Evolutionary conservation across 352 stramenopile genomes (phyloP).

Genomic region (Peronospora farinosa): DNA sequence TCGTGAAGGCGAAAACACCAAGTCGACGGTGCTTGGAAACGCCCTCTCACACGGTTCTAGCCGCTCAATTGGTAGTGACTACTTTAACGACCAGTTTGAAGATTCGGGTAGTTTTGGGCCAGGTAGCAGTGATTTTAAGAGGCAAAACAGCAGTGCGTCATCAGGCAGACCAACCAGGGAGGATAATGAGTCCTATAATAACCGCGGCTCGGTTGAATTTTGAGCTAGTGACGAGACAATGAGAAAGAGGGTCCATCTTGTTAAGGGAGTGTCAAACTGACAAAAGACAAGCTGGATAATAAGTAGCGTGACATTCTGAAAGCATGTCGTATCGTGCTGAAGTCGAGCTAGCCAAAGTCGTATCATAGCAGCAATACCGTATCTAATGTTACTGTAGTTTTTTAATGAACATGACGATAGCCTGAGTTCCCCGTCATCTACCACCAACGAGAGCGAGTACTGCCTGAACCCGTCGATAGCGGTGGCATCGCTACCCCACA

Average conservation of each 20-base stretch:
- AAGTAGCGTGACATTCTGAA: neutral
- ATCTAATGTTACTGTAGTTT: slow-evolving; percentile 35
- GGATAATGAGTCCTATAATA: slow-evolving; percentile 22
- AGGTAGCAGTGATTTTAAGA: slow-evolving; percentile 5
- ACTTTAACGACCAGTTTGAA: slow-evolving; percentile 43
- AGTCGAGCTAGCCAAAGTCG: slow-evolving; percentile 10
- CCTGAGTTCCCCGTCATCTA: slow-evolving; percentile 9
- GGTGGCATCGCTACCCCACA: slow-evolving; percentile 14
- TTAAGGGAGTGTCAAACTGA: neutral
- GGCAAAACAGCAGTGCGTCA: slow-evolving; percentile 10
- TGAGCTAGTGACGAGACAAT: slow-evolving; percentile 23
- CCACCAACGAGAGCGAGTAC: slow-evolving; percentile 31
- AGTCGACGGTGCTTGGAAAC: slow-evolving; percentile 18
- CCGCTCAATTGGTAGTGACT: slow-evolving; percentile 31
- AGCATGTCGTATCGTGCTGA: slow-evolving; percentile 3
- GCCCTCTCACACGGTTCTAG: slow-evolving; percentile 13
- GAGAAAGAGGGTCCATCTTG: slow-evolving; percentile 1
- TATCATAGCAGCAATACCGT: slow-evolving; percentile 27
- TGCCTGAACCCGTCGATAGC: slow-evolving; percentile 22
- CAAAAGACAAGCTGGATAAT: slow-evolving; percentile 3
- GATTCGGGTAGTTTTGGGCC: slow-evolving; percentile 27
- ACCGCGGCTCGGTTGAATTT: slow-evolving; percentile 54
- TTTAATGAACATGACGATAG: slow-evolving; percentile 6
- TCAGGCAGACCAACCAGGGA: slow-evolving; percentile 3
- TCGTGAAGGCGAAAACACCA: slow-evolving; percentile 28